Conservation (phyloP, 306 rosid genomes). For the Canavalia gladiata region DNA sequence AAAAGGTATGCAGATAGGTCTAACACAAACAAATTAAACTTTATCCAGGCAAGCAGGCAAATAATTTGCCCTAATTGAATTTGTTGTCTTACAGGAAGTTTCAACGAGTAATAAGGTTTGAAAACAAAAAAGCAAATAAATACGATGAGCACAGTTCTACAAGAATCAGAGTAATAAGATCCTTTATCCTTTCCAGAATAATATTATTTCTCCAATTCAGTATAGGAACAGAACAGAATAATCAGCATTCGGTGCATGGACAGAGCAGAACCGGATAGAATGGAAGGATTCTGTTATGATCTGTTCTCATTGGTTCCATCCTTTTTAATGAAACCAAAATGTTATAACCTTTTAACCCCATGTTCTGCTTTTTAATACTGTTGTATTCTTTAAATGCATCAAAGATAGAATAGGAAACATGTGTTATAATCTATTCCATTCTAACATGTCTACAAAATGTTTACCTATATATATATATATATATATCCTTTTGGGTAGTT, state of each 20-base stretch:
- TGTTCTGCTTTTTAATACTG: neutral
- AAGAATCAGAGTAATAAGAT: slow-evolving; percentile 4
- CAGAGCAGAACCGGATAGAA: neutral
- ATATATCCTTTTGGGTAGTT: neutral
- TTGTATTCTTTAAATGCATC: neutral
- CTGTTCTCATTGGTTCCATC: neutral
- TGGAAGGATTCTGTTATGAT: neutral
- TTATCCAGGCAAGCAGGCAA: neutral
- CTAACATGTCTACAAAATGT: neutral
- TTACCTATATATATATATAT: neutral
- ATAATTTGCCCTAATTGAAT: slow-evolving; percentile 3
- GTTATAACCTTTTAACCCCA: neutral
- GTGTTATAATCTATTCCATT: neutral
- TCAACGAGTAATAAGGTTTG: neutral
- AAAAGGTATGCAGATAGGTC: slow-evolving; percentile 20
- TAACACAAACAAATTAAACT: slow-evolving; percentile 18
- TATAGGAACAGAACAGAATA: neutral
- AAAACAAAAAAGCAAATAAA: neutral
- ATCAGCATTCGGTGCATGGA: neutral
- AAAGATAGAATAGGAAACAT: neutral
- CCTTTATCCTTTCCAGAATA: neutral
- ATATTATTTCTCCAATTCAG: neutral
- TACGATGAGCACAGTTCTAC: neutral
- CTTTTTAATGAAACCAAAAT: neutral
- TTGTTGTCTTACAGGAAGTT: neutral